These are phyloP conservation scores for Globisporangium orthogonon DNA, from an alignment of 352 stramenopile genomes.

Conservation along the genomic window DNA sequence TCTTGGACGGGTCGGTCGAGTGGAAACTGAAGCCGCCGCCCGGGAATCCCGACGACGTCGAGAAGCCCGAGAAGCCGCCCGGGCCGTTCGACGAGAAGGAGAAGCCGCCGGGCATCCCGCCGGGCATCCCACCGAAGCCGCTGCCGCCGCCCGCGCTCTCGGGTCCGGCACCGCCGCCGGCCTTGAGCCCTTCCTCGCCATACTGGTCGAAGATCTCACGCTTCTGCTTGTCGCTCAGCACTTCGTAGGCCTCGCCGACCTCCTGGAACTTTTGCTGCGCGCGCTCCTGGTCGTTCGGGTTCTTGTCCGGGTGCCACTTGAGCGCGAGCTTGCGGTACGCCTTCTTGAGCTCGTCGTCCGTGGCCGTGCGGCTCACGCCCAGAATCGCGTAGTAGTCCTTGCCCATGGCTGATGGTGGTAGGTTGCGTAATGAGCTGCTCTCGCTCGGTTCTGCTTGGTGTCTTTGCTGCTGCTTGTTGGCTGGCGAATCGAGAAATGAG, in stretches of 20 bases:
- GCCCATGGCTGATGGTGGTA: constrained; percentile 36
- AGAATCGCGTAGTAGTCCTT: constrained; percentile 86
- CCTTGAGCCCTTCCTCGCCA: constrained; percentile 88
- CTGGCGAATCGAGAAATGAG: constrained; percentile 9
- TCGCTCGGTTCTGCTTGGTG: constrained; percentile 1
- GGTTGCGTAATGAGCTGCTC: not conserved
- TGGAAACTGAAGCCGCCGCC: constrained; percentile 59
- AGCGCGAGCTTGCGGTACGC: constrained; percentile 88
- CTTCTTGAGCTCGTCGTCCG: constrained; percentile 79
- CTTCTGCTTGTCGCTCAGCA: constrained; percentile 92
- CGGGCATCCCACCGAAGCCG: constrained; percentile 8
- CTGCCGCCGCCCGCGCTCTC: constrained; percentile 11
- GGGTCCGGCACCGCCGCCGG: constrained; percentile 12
- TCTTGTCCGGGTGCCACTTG: constrained; percentile 93
- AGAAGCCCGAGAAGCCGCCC: constrained; percentile 35
- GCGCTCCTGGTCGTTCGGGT: constrained; percentile 77
- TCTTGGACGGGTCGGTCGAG: constrained; percentile 77
- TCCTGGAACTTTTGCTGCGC: constrained; percentile 92
- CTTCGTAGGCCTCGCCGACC: constrained; percentile 90
- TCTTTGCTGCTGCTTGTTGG: not conserved
- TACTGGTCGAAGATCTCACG: constrained; percentile 91
- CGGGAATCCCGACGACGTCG: constrained; percentile 39
- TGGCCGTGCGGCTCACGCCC: constrained; percentile 54
- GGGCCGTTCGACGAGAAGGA: constrained; percentile 4
- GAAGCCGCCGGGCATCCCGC: constrained; percentile 17